Conservation (phyloP, 371 early-diverging fungal species). For the Mortierella sp. region DNA sequence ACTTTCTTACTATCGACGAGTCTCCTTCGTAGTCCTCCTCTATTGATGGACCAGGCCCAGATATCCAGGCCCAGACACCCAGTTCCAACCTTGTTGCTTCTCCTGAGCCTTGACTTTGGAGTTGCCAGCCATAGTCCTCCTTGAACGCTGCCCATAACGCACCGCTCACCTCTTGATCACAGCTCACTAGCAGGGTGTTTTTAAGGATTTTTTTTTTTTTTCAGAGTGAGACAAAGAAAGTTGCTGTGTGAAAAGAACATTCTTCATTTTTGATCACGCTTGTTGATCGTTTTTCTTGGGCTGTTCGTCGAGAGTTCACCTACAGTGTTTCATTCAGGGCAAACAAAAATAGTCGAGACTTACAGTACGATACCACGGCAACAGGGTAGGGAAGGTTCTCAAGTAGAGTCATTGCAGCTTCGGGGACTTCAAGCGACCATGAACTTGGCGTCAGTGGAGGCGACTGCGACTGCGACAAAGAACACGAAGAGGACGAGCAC, state of each 20-base stretch:
- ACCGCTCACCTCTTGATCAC: constrained; percentile 19
- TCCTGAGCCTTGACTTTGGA: not conserved
- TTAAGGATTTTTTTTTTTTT: too few species aligned
- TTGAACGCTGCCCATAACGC: constrained; percentile 20
- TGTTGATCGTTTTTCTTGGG: too few species aligned
- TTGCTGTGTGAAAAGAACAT: not conserved
- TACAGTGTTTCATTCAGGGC: not conserved
- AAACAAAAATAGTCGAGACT: not conserved
- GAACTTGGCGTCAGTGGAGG: not conserved
- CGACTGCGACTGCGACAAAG: not conserved
- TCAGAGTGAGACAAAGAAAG: not conserved
- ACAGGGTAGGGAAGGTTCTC: constrained; percentile 32
- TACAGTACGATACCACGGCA: constrained; percentile 35
- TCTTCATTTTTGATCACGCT: not conserved
- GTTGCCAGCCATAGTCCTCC: not conserved
- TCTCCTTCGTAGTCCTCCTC: not conserved
- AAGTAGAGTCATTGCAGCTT: constrained; percentile 16
- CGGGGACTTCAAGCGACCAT: constrained; percentile 33
- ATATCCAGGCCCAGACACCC: not conserved
- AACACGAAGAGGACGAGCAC: not conserved
- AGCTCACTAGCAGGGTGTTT: constrained; percentile 21
- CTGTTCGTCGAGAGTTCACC: not conserved
- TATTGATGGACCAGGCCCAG: not conserved
- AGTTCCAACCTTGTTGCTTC: not conserved
- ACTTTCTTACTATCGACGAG: not conserved